phyloP scores from a whole-genome alignment of 2,329 filamentous ascomycete species.

The Phaeoacremonium minimum region DNA sequence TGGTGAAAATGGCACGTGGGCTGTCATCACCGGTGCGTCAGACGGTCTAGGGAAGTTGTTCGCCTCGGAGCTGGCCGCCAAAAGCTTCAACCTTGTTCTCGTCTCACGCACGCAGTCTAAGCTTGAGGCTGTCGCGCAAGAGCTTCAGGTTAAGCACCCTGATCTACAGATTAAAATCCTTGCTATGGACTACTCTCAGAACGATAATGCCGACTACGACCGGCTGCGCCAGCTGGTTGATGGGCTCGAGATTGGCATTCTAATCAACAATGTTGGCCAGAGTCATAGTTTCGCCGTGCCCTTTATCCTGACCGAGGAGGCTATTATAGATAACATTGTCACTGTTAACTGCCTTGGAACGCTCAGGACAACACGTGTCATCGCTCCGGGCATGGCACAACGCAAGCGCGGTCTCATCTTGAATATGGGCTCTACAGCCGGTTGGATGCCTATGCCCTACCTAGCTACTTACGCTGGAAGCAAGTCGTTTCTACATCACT shows the following conservation, averaged over 20 bases:
- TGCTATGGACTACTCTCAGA: conserved; percentile 86
- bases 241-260: conserved; percentile 75
- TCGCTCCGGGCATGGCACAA: conserved; percentile 79
- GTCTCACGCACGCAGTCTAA: conserved; percentile 95
- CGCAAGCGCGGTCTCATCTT: conserved; percentile 85
- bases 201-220: conserved; percentile 76
- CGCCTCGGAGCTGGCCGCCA: conserved; percentile 79
- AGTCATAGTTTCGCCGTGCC: conserved; percentile 90
- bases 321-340: conserved; percentile 86
- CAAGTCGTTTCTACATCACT: conserved; percentile 97
- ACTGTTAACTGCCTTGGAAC: conserved; percentile 94
- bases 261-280: conserved; percentile 96
- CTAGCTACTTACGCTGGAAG: conserved; percentile 95
- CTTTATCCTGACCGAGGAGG: conserved; percentile 72
- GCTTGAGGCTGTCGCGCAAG: conserved; percentile 69
- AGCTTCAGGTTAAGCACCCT: conserved; percentile 68
- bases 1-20: conserved; percentile 89
- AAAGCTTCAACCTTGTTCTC: conserved; percentile 92
- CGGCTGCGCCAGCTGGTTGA: conserved; percentile 64
- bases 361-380: conserved; percentile 77
- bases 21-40: conserved; percentile 88
- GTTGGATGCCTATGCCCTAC: conserved; percentile 85
- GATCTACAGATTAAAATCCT: conserved; percentile 70
- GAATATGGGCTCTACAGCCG: conserved; percentile 96
- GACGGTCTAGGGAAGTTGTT: conserved; percentile 98